phyloP scores from a whole-genome alignment of 1,139 yeast species.

The Debaryomycetaceae sp. region DNA sequence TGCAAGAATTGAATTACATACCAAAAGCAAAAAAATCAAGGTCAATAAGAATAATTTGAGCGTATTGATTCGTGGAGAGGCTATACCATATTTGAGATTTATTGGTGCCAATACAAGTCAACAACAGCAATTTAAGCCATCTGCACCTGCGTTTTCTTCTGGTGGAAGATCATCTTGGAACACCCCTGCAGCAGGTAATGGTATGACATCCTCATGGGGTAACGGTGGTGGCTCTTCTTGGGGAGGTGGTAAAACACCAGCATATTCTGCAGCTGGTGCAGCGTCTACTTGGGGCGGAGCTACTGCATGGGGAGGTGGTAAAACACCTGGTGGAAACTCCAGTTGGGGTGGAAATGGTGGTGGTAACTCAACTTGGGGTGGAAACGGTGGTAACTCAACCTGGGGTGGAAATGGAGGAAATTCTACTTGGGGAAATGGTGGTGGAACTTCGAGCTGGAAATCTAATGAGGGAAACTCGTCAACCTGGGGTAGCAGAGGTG shows the following conservation, averaged over 20 bases:
- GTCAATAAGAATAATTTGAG: conserved; percentile 76
- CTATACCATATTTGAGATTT: conserved; percentile 79
- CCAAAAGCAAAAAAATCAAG: conserved; percentile 84
- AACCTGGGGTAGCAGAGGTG: conserved; percentile 17
- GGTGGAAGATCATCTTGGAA: conserved; percentile 47
- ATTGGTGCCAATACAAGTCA: conserved; percentile 46
- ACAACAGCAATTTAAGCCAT: conserved; percentile 16
- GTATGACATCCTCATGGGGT: conserved; percentile 27
- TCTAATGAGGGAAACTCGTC: conserved; percentile 3
- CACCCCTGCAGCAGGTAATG: conserved; percentile 24
- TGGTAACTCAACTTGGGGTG: conserved; percentile 42
- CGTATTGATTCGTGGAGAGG: conserved; percentile 62
- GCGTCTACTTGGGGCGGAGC: conserved; percentile 32
- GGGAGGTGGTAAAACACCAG: conserved; percentile 37
- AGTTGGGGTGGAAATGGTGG: conserved; percentile 14
- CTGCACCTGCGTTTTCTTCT: conserved; percentile 42
- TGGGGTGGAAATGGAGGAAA: conserved; percentile 36
- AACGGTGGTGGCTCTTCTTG: conserved; percentile 26
- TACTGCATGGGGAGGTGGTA: conserved; percentile 25
- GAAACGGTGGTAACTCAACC: conserved; percentile 29
- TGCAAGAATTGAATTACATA: conserved; percentile 91
- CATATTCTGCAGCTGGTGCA: conserved; percentile 20
- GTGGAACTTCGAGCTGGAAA: conserved; percentile 23
- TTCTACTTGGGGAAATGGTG: conserved; percentile 17
- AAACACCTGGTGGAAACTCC: conserved; percentile 17